Conservation (phyloP, 2,329 filamentous ascomycete genomes). For the Tolypocladium cylindrosporum region DNA sequence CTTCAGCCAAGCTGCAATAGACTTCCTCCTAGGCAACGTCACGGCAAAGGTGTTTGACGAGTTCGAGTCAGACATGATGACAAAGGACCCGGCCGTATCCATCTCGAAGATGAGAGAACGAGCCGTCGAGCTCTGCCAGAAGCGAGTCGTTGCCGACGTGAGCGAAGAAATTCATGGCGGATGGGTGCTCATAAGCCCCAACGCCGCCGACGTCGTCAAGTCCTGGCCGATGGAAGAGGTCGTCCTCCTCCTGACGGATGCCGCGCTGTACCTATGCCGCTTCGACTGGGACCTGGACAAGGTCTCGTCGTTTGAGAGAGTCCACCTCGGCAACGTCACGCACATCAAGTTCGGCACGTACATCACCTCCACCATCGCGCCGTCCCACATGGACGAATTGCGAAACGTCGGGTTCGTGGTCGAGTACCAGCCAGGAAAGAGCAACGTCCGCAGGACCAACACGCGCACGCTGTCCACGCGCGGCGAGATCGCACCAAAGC, state of each 20-base stretch:
- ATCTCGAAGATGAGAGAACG: slow-evolving; percentile 75
- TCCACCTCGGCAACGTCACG: slow-evolving; percentile 64
- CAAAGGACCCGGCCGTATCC: slow-evolving; percentile 81
- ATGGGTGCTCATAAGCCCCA: slow-evolving; percentile 79
- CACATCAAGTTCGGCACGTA: slow-evolving; percentile 75
- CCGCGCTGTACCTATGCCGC: slow-evolving; percentile 76
- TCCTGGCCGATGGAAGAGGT: slow-evolving; percentile 77
- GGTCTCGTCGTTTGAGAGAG: slow-evolving; percentile 80
- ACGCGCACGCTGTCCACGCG: slow-evolving; percentile 65
- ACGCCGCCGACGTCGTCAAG: slow-evolving; percentile 55
- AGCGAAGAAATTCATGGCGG: slow-evolving; percentile 77
- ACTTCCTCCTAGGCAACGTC: slow-evolving; percentile 86
- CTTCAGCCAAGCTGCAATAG: slow-evolving; percentile 89
- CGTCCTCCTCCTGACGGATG: slow-evolving; percentile 76
- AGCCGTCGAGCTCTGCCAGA: slow-evolving; percentile 81
- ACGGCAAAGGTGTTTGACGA: slow-evolving; percentile 81
- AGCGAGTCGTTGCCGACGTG: slow-evolving; percentile 76
- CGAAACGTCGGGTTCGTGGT: slow-evolving; percentile 81
- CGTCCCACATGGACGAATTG: slow-evolving; percentile 63
- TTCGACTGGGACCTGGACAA: slow-evolving; percentile 96
- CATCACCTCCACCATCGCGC: slow-evolving; percentile 77
- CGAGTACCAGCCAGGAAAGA: slow-evolving; percentile 61
- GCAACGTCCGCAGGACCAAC: slow-evolving; percentile 69
- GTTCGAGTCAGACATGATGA: slow-evolving; percentile 90
- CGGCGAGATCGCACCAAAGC: slow-evolving; percentile 18